Evolutionary conservation across 208 protist species (phyloP), one percentile per base, ranked within the genome.

Genomic region (Wallacemonas collosoma): DNA sequence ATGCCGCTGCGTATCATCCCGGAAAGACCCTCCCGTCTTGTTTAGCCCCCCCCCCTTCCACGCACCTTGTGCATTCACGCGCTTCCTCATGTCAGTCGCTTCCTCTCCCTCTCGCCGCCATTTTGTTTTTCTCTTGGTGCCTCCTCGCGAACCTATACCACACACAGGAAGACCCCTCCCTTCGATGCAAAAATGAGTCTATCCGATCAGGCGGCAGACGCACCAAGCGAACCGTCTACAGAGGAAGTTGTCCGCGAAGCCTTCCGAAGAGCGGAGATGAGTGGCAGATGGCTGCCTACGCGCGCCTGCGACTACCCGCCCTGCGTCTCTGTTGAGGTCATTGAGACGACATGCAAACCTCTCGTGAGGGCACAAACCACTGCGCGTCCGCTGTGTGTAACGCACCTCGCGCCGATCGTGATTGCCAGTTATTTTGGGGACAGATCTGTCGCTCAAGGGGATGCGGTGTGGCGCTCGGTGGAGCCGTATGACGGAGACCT

Each of bases 191-290:
- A 6, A 50, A 6, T 12, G 45, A 50, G 12, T 50, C 45, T 12
- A 50, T 50, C 45, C 26, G 26, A 26, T 26, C 26, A 26, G 26
- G 26, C 26, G 26, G 45, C 45, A 12, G 45, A 50, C 45, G 45
- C 45, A 0, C 45, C 6, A 12, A 12, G 1, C 45, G 6, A 6
- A 50, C 45, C 53, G 53, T 35, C 14, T 1, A 6, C 5, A n/a
- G 14, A 48, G 8, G 68, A 50, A 3, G 26, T 53, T 43, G 41
- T 83, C 15, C 41, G 40, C 7, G 91, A 95, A 71, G 87, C 88
- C 8, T 86, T 95, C 61, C 81, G 86, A 12, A 78, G 87, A 43
- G 88, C 91, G 39, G 88, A 95, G 68, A 87, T 93, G 73, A 58
- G 69, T 7, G 80, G 85, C 6, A 76, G 73, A 39, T 83, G 82